Conservation (phyloP, 352 stramenopile species). For the Pythium volutum region DNA sequence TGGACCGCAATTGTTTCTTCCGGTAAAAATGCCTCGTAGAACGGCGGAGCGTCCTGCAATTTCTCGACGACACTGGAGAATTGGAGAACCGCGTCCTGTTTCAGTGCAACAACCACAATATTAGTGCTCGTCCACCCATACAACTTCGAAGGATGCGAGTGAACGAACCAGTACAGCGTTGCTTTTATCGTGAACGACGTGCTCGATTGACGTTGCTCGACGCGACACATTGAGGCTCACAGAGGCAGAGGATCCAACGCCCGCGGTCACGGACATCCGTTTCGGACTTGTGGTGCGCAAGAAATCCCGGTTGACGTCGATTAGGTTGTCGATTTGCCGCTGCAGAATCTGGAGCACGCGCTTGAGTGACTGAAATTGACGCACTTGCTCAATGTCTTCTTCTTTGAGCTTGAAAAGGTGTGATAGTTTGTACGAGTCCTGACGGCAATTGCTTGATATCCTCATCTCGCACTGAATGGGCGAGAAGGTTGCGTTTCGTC, state of each 20-base stretch:
- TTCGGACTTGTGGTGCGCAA: slow-evolving; percentile 22
- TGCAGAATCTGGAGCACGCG: slow-evolving; percentile 51
- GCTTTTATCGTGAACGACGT: slow-evolving; percentile 50
- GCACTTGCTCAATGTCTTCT: slow-evolving; percentile 37
- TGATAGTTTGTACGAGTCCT: neutral
- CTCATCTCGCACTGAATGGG: neutral
- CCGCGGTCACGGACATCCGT: slow-evolving; percentile 3
- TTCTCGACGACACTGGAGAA: slow-evolving; percentile 57
- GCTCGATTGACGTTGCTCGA: slow-evolving; percentile 37
- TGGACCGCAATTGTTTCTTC: neutral
- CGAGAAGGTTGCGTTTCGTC: slow-evolving; percentile 33
- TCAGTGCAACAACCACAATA: neutral
- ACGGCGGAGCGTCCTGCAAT: slow-evolving; percentile 43
- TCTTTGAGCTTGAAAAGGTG: slow-evolving; percentile 40
- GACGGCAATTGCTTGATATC: neutral
- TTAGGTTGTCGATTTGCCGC: slow-evolving; percentile 44
- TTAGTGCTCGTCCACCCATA: neutral
- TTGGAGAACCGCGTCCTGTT: slow-evolving; percentile 53
- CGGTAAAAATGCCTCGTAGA: slow-evolving; percentile 35
- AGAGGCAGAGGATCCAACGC: neutral
- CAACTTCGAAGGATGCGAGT: neutral
- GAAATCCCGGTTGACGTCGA: slow-evolving; percentile 28
- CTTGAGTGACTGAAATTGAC: slow-evolving; percentile 50
- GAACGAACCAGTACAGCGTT: slow-evolving; percentile 43
- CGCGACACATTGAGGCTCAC: slow-evolving; percentile 19